Conservation (phyloP, 176 grass and related monocot species). For the Bromus sterilis region DNA sequence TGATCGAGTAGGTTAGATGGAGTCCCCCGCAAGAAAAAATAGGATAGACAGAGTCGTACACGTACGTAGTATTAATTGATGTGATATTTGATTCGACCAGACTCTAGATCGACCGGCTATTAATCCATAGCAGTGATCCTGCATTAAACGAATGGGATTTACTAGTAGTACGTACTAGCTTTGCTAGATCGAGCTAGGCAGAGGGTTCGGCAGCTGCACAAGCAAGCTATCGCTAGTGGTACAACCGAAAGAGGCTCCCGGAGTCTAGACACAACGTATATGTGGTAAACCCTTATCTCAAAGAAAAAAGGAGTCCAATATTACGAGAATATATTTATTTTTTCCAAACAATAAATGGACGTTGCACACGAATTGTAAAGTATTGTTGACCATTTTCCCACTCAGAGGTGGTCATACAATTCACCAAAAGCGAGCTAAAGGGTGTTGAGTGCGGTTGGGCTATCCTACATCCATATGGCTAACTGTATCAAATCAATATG, state of each 20-base stretch:
- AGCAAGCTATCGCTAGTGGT: background rate
- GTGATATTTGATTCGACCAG: background rate
- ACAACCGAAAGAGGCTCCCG: no score
- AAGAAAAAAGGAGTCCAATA: background rate
- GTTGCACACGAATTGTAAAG: background rate
- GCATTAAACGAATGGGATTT: background rate
- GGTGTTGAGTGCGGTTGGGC: background rate
- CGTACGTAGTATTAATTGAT: background rate
- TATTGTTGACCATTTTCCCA: background rate
- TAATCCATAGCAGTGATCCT: background rate
- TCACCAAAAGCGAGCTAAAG: background rate
- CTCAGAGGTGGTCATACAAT: background rate
- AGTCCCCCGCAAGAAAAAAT: no score
- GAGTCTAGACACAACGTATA: no score
- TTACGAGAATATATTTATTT: background rate
- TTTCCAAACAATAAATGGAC: background rate
- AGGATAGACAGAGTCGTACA: background rate
- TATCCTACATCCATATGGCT: background rate
- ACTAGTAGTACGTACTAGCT: background rate
- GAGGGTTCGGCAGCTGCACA: background rate
- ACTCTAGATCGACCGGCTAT: background rate
- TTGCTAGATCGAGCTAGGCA: background rate
- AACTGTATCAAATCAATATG: no score
- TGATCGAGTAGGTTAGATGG: background rate
- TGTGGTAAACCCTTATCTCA: background rate